These are phyloP conservation scores for Wilcoxina mikolae DNA, from an alignment of 495 filamentous ascomycete species.

Conservation along the genomic window DNA sequence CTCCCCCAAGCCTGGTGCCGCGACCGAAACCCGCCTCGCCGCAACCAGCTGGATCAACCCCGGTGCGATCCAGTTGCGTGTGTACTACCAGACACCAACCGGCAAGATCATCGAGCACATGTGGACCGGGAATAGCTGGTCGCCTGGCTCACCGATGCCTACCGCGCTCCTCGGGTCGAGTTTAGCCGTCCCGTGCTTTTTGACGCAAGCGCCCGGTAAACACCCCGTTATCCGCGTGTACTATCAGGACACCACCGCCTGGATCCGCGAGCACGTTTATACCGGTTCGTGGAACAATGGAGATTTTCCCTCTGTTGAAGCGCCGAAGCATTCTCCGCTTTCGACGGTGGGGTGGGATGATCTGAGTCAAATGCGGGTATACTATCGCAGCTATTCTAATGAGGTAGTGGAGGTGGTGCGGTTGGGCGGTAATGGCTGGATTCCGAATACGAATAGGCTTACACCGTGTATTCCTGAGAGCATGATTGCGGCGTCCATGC, in stretches of 20 bases:
- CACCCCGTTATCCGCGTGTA: background rate
- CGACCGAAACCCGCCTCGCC: background rate
- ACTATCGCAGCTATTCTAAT: background rate
- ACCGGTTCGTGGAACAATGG: background rate
- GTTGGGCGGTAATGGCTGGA: too few species aligned
- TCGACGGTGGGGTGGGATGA: background rate
- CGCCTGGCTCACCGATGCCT: background rate
- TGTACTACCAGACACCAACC: background rate
- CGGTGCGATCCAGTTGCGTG: background rate
- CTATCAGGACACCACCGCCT: background rate
- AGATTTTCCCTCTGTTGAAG: background rate
- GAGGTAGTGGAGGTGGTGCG: background rate
- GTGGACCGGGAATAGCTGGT: background rate
- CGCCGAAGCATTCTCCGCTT: background rate
- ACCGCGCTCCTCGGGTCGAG: background rate
- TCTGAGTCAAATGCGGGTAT: background rate
- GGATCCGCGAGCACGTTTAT: background rate
- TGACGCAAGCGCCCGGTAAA: background rate
- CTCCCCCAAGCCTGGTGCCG: background rate
- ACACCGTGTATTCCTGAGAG: too few species aligned
- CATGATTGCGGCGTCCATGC: too few species aligned
- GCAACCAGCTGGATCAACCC: background rate
- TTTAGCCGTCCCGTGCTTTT: background rate
- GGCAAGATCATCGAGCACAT: background rate
- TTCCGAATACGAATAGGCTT: too few species aligned